A percentile compares a stretch with the other conserved stretches of the same genome.
These are phyloP conservation scores for Beauveria varroae DNA, from an alignment of 2,329 filamentous ascomycete genomes.

Conservation along the genomic window DNA sequence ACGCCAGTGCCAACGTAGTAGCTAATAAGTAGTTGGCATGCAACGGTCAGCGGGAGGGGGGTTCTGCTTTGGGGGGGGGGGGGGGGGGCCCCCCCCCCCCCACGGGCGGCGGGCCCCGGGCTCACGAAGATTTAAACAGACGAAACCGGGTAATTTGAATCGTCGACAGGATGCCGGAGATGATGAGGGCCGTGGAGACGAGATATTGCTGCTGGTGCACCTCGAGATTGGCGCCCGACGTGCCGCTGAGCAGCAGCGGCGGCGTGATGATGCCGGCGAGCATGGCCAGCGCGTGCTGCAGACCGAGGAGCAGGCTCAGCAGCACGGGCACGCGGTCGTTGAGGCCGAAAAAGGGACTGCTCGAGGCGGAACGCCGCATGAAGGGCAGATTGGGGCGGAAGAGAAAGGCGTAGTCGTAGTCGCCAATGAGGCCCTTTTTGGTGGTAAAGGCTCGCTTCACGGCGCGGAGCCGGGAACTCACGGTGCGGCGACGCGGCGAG, in stretches of 20 bases:
- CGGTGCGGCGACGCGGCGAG: constrained; percentile 26
- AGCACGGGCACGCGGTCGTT: constrained; percentile 61
- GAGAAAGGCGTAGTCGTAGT: constrained; percentile 85
- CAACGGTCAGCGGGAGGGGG: background rate
- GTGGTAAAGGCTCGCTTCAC: constrained; percentile 39
- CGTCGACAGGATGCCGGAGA: constrained; percentile 65
- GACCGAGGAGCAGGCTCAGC: constrained; percentile 57
- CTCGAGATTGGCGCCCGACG: constrained; percentile 56
- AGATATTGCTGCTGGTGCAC: constrained; percentile 62
- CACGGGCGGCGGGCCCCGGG: constrained; percentile 4
- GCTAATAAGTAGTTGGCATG: constrained; percentile 26
- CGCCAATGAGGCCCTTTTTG: constrained; percentile 68
- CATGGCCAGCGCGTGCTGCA: constrained; percentile 72
- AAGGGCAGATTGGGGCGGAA: constrained; percentile 81
- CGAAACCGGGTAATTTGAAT: constrained; percentile 74
- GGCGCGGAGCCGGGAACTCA: constrained; percentile 21
- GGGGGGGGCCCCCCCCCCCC: no score
- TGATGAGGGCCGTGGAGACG: constrained; percentile 70
- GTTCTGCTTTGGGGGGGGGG: background rate
- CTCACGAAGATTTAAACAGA: constrained; percentile 56
- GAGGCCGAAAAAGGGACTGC: constrained; percentile 77
- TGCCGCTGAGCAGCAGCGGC: constrained; percentile 61
- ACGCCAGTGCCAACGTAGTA: constrained; percentile 75
- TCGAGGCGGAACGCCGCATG: constrained; percentile 40
- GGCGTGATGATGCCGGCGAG: constrained; percentile 69